Evolutionary conservation across 495 filamentous ascomycete genomes (phyloP).

Genomic region (Trichocladium antarcticum): DNA sequence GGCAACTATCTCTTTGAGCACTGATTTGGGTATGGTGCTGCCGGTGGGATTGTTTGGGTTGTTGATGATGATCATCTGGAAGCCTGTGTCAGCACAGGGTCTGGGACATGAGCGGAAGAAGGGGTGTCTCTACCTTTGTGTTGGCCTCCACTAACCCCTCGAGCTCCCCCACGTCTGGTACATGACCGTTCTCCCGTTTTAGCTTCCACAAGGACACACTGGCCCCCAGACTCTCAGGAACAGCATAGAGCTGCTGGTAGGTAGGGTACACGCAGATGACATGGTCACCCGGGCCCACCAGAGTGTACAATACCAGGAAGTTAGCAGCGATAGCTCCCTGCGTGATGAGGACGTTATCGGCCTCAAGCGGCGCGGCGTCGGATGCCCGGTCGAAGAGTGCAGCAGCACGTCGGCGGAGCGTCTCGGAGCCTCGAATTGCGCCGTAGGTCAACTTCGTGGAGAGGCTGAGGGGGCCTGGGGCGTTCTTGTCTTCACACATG

Average conservation of each 20-base stretch:
- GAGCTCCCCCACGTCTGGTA: conserved; percentile 57
- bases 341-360: conserved; percentile 64
- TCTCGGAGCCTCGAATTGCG: conserved; percentile 23
- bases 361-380: conserved; percentile 7
- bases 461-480: conserved; percentile 40
- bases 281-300: conserved; percentile 73
- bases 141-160: conserved; percentile 56
- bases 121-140: conserved; percentile 45
- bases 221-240: conserved; percentile 67
- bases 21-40: conserved; percentile 50
- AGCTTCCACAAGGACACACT: conserved; percentile 74
- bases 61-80: conserved; percentile 43
- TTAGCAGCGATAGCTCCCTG: conserved; percentile 80
- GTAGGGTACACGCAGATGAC: conserved; percentile 84
- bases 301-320: conserved; percentile 61
- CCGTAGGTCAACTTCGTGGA: conserved; percentile 33
- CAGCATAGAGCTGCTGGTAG: conserved; percentile 76
- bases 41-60: conserved; percentile 90
- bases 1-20: conserved; percentile 51
- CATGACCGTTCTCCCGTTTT: conserved; percentile 51
- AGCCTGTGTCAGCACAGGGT: neutral
- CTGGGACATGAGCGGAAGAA: neutral
- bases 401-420: conserved; percentile 21
- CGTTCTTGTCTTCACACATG: conserved; percentile 46
- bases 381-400: conserved; percentile 15